Evolutionary conservation across 768 basidiomycete genomes (phyloP).

Genomic region (Boletus bicolor): DNA sequence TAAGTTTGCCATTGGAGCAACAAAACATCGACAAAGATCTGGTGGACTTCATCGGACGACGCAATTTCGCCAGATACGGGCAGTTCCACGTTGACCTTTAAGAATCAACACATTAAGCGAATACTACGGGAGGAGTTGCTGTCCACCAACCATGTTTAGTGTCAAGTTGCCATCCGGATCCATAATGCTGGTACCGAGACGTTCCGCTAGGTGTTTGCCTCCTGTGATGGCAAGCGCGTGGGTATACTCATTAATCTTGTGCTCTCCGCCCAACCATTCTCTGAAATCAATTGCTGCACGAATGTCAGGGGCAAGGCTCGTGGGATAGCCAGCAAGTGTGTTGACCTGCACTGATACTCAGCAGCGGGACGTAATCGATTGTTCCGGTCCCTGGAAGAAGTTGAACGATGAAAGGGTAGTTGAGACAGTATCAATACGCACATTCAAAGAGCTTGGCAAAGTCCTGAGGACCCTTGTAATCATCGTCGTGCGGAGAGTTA

Average conservation of each 20-base stretch:
- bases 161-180: slow-evolving; percentile 61
- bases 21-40: slow-evolving; percentile 17
- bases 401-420: not conserved
- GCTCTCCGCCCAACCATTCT: slow-evolving; percentile 70
- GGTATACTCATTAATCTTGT: slow-evolving; percentile 66
- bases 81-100: slow-evolving; percentile 41
- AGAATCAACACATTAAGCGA: not conserved
- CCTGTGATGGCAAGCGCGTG: slow-evolving; percentile 66
- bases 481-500: slow-evolving; percentile 41
- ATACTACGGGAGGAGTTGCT: not conserved
- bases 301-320: slow-evolving; percentile 2
- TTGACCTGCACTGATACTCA: slow-evolving; percentile 54
- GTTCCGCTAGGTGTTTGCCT: slow-evolving; percentile 54
- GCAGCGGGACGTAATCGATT: slow-evolving; percentile 48
- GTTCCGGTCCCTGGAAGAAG: slow-evolving; percentile 57
- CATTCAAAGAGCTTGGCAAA: slow-evolving; percentile 54
- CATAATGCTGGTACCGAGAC: slow-evolving; percentile 61
- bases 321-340: not conserved
- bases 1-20: slow-evolving; percentile 21
- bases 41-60: slow-evolving; percentile 11
- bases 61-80: slow-evolving; percentile 32
- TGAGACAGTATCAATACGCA: slow-evolving; percentile 5
- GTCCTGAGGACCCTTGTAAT: slow-evolving; percentile 26
- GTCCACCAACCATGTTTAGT: slow-evolving; percentile 57
- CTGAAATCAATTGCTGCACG: slow-evolving; percentile 68